Evolutionary conservation across 306 rosid species (phyloP).

Genomic region (Quillaja saponaria): DNA sequence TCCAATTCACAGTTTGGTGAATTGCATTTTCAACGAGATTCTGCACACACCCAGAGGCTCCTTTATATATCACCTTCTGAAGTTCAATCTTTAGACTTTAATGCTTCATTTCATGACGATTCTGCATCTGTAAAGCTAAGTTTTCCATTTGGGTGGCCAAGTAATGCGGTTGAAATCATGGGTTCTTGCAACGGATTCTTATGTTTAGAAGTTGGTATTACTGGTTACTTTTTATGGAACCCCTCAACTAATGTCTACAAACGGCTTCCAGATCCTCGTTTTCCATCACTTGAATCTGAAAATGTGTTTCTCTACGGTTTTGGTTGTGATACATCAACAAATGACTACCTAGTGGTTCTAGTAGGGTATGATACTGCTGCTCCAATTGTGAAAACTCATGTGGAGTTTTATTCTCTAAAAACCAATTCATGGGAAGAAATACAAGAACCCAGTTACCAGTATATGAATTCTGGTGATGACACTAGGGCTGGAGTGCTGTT

Average conservation of each 20-base stretch:
- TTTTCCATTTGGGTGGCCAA: neutral
- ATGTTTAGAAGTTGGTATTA: neutral
- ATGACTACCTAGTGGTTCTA: slow-evolving; percentile 19
- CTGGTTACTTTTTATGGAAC: slow-evolving; percentile 11
- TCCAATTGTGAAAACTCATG: neutral
- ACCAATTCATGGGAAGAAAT: neutral
- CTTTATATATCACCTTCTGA: neutral
- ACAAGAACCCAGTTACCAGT: neutral
- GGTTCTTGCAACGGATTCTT: slow-evolving; percentile 28
- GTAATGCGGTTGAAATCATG: neutral
- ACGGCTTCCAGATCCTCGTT: neutral
- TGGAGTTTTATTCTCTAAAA: neutral
- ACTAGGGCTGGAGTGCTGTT: neutral
- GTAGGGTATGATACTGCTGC: neutral
- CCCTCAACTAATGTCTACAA: slow-evolving; percentile 6
- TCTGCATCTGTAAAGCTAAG: neutral
- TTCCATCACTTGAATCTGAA: rapidly evolving
- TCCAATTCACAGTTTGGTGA: slow-evolving; percentile 40
- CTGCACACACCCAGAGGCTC: neutral
- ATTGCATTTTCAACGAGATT: slow-evolving; percentile 23
- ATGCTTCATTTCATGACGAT: neutral
- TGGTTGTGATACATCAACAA: slow-evolving; percentile 15
- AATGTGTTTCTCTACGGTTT: neutral
- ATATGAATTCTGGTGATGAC: no score
- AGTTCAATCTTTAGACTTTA: neutral